phyloP scores from a whole-genome alignment of 108 stramenopile genomes.

The Stephanodiscus triporus region DNA sequence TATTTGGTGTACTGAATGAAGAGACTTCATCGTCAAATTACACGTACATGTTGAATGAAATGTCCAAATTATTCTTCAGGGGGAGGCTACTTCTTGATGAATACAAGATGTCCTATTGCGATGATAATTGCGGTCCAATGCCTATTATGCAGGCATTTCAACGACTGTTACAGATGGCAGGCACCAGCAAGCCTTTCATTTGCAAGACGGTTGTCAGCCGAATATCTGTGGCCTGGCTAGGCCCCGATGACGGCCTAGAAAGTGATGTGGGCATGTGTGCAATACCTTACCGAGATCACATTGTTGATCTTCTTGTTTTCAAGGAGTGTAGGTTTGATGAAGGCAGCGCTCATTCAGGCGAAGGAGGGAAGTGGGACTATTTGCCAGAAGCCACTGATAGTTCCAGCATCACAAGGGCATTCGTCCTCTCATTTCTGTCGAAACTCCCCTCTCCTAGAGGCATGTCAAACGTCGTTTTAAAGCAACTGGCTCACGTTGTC shows the following conservation, averaged over 20 bases:
- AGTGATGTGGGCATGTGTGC: conserved; percentile 57
- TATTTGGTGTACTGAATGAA: conserved; percentile 66
- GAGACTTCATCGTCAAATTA: conserved; percentile 46
- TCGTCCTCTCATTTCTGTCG: conserved; percentile 70
- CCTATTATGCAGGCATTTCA: conserved; percentile 75
- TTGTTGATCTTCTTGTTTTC: conserved; percentile 72
- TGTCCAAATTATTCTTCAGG: conserved; percentile 72
- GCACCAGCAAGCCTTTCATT: conserved; percentile 64
- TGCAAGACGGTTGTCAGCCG: conserved; percentile 55
- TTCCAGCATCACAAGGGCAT: conserved; percentile 67
- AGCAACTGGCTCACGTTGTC: conserved; percentile 62
- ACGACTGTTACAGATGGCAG: conserved; percentile 62
- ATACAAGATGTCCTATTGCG: conserved; percentile 39
- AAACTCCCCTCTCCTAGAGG: conserved; percentile 58
- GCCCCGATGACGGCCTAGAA: conserved; percentile 19
- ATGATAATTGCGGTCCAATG: conserved; percentile 23
- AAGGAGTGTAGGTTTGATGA: conserved; percentile 77
- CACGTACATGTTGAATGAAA: conserved; percentile 74
- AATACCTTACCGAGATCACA: conserved; percentile 76
- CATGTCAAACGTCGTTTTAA: conserved; percentile 54
- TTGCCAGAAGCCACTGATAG: conserved; percentile 51
- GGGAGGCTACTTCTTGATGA: conserved; percentile 62
- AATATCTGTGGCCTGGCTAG: conserved; percentile 73
- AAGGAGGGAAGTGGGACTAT: conserved; percentile 12
- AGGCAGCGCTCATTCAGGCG: conserved; percentile 51